These are phyloP conservation scores for Hibiscus trionum DNA, from an alignment of 345 rosid species.

Conservation along the genomic window DNA sequence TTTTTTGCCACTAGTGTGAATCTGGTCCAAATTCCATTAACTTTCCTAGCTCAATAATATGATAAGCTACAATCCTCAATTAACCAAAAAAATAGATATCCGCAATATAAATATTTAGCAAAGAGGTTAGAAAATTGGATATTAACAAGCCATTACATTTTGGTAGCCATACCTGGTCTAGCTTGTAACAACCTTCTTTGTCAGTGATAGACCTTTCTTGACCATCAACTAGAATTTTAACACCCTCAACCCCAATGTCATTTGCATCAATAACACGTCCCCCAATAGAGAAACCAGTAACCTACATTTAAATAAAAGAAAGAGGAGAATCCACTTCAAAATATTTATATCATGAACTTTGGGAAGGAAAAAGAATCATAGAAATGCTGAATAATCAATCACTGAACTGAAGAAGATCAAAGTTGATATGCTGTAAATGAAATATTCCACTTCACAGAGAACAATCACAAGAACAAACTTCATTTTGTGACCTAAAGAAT, in stretches of 20 bases:
- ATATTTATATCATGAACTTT: background rate
- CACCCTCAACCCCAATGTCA: constrained; percentile 74
- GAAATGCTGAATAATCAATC: constrained; percentile 3
- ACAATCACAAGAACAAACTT: constrained; percentile 1
- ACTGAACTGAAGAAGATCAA: constrained; percentile 1
- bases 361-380: background rate
- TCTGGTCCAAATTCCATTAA: background rate
- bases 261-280: constrained; percentile 82
- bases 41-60: background rate
- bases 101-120: background rate
- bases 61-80: background rate
- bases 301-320: constrained; percentile 34
- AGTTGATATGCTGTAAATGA: background rate
- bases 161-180: constrained; percentile 62
- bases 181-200: constrained; percentile 82
- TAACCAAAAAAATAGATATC: background rate
- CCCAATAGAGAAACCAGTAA: constrained; percentile 92
- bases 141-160: background rate
- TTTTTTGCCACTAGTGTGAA: background rate
- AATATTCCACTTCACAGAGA: background rate
- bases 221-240: constrained; percentile 78
- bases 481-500: background rate
- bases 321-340: background rate
- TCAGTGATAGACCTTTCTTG: constrained; percentile 72
- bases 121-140: background rate